Evolutionary conservation across 1,139 yeast genomes (phyloP).

Genomic region (Suhomyces yuchorum): DNA sequence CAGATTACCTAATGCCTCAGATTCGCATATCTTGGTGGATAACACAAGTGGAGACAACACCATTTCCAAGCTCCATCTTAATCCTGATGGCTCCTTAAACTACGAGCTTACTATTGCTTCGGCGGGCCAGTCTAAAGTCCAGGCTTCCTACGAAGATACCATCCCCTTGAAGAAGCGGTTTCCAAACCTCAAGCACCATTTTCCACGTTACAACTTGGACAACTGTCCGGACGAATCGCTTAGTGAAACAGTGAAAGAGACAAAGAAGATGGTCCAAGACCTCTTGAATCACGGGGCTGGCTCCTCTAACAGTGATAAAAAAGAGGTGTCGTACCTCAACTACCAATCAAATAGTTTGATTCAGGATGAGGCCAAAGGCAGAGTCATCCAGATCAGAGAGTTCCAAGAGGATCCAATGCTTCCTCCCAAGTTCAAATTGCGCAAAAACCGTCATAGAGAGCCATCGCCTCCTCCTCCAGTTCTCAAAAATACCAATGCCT

Average conservation of each 20-base stretch:
- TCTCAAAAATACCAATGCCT: conserved; percentile 28
- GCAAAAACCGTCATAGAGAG: conserved; percentile 65
- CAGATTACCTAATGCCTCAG: conserved; percentile 2
- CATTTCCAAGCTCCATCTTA: conserved; percentile 25
- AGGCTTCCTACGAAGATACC: conserved; percentile 41
- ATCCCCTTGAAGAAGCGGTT: conserved; percentile 42
- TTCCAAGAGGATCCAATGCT: conserved; percentile 79
- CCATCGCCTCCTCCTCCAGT: conserved; percentile 70
- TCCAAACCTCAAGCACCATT: conserved; percentile 44
- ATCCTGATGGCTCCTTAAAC: conserved; percentile 33
- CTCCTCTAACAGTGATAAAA: conserved; percentile 13
- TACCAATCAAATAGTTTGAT: conserved; percentile 23
- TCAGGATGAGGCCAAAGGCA: conserved; percentile 19
- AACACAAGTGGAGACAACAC: conserved; percentile 4
- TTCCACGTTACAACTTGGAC: conserved; percentile 36
- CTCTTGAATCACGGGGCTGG: conserved; percentile 27
- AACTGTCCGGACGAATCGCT: conserved; percentile 35
- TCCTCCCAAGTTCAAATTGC: conserved; percentile 75
- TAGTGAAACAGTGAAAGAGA: conserved; percentile 31
- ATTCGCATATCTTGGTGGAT: not conserved
- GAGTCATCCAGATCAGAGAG: conserved; percentile 34
- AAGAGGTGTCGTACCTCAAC: conserved; percentile 24
- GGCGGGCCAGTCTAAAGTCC: conserved; percentile 21
- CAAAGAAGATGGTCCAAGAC: conserved; percentile 27
- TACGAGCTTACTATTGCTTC: conserved; percentile 30